A percentile compares a stretch with the other conserved stretches of the same genome.
Evolutionary conservation across 495 filamentous ascomycete genomes (phyloP).

Genomic region (Alectoria sarmentosa): DNA sequence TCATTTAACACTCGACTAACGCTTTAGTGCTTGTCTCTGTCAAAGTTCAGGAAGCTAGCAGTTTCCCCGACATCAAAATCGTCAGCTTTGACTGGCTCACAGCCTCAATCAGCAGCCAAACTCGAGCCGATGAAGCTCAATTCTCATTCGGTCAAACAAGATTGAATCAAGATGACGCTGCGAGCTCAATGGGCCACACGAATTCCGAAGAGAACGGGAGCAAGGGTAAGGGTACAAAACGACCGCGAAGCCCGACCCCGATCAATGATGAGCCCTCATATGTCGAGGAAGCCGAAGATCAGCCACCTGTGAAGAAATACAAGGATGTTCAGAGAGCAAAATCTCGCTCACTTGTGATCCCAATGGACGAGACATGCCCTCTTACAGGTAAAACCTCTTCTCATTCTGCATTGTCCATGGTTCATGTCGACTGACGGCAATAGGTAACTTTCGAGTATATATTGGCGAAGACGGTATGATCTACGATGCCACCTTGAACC

Average conservation of each 20-base stretch:
- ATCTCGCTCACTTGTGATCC: slow-evolving; percentile 33
- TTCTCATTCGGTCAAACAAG: background rate
- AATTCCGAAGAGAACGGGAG: background rate
- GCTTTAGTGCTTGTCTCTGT: background rate
- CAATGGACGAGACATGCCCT: slow-evolving; percentile 40
- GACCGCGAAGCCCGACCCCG: background rate
- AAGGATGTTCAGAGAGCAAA: slow-evolving; percentile 38
- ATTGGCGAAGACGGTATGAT: slow-evolving; percentile 55
- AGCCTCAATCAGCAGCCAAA: slow-evolving; percentile 39
- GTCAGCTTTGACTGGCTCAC: slow-evolving; percentile 58
- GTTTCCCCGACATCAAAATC: slow-evolving; percentile 43
- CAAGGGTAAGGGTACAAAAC: background rate
- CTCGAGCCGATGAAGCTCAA: slow-evolving; percentile 36
- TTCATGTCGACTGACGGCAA: background rate
- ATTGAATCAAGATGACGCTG: background rate
- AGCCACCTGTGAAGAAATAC: slow-evolving; percentile 32
- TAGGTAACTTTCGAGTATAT: slow-evolving; percentile 45
- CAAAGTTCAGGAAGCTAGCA: slow-evolving; percentile 43
- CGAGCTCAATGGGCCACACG: background rate
- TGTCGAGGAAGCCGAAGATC: slow-evolving; percentile 22
- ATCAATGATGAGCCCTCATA: background rate
- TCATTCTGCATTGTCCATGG: background rate
- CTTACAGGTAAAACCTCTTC: slow-evolving; percentile 32
- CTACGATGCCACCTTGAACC: slow-evolving; percentile 44
- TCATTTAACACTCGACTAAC: background rate